Percentiles rank a stretch among this genome's conserved stretches.
Conservation (phyloP, 208 protist genomes). For the Leishmania tarentolae region DNA sequence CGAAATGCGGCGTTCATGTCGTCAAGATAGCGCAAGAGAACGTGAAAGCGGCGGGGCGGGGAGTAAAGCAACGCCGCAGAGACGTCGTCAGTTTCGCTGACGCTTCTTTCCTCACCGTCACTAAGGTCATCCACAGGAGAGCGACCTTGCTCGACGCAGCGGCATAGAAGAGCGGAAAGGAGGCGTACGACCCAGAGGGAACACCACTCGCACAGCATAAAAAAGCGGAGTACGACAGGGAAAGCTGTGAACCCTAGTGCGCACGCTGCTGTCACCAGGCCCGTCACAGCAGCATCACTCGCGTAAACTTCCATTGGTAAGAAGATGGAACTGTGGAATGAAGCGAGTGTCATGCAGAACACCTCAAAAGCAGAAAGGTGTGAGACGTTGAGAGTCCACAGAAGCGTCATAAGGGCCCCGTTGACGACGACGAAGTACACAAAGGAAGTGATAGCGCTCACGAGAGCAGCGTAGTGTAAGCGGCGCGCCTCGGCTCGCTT, state of each 20-base stretch:
- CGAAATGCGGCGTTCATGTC: constrained; percentile 55
- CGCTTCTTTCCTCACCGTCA: neutral
- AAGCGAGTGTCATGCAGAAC: constrained; percentile 47
- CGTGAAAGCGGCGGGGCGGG: neutral
- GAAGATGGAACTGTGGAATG: constrained; percentile 81
- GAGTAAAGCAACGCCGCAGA: constrained; percentile 2
- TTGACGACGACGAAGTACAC: constrained; percentile 59
- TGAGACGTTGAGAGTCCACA: constrained; percentile 49
- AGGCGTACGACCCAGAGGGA: constrained; percentile 17
- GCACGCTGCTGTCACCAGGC: constrained; percentile 50
- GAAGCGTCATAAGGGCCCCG: constrained; percentile 33
- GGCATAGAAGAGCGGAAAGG: neutral
- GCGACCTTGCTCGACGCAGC: constrained; percentile 6
- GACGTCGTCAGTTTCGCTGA: constrained; percentile 6
- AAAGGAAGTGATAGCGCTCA: constrained; percentile 50
- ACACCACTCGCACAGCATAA: constrained; percentile 52
- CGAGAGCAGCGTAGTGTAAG: constrained; percentile 52
- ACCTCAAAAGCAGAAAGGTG: constrained; percentile 35
- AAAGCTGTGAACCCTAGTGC: constrained; percentile 77
- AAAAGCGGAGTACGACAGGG: constrained; percentile 59
- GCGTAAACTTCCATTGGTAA: constrained; percentile 62
- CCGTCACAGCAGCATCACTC: constrained; percentile 44
- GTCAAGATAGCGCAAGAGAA: constrained; percentile 5
- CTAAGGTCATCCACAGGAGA: neutral
- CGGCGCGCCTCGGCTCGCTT: constrained; percentile 46